Percentiles rank a stretch among this genome's conserved stretches.
These are phyloP conservation scores for Penicillium griseofulvum DNA, from an alignment of 2,329 filamentous ascomycete genomes.

Conservation along the genomic window DNA sequence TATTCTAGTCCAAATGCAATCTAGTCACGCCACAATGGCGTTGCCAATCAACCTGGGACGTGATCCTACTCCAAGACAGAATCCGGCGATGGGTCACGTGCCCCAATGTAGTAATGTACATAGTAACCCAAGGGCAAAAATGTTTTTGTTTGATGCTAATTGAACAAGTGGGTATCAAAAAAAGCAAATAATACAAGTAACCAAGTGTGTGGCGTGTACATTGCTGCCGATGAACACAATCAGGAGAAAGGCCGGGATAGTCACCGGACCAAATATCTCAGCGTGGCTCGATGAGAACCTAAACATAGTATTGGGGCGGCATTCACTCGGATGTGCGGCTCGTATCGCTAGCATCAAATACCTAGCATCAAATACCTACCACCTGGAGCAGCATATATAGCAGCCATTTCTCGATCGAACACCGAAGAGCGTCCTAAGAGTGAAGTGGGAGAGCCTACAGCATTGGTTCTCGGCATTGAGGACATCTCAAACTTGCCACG, in stretches of 20 bases:
- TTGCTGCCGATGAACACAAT: not conserved
- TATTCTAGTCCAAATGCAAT: not conserved
- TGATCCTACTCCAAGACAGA: not conserved
- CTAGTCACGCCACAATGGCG: constrained; percentile 2
- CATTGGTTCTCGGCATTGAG: not conserved
- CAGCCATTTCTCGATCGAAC: not conserved
- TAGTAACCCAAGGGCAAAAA: not conserved
- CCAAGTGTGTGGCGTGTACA: not conserved
- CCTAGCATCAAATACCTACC: not conserved
- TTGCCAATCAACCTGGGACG: not conserved
- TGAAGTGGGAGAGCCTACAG: not conserved
- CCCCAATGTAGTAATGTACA: not conserved
- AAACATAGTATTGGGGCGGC: not conserved
- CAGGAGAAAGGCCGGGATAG: not conserved
- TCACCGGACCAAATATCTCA: not conserved
- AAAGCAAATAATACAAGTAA: constrained; percentile 9
- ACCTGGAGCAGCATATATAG: not conserved
- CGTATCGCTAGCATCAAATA: not conserved
- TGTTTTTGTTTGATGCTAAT: constrained; percentile 2
- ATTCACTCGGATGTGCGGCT: not conserved
- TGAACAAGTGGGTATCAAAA: constrained; percentile 21
- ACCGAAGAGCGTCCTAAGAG: not conserved
- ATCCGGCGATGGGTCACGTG: constrained; percentile 5
- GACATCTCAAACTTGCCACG: not conserved
- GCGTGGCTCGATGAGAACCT: not conserved